Evolutionary conservation across 805 yeast genomes (phyloP), one percentile per base, ranked within the genome.

Genomic region (Yarrowia bubula): DNA sequence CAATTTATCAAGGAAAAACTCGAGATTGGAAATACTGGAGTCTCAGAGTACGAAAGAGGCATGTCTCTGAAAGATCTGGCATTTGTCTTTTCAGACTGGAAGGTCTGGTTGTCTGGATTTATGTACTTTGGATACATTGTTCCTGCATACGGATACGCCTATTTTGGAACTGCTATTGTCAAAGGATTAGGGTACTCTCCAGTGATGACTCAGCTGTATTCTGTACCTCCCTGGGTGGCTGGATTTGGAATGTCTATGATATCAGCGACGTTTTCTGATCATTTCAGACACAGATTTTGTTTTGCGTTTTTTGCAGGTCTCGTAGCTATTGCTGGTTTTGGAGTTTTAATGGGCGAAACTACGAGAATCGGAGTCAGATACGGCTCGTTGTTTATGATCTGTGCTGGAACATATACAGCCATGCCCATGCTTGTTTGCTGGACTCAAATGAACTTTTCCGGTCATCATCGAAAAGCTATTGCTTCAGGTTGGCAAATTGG

Each of bases 141-240:
- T 67, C 90, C 91, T n/a, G 81, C 90, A n/a, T 87, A 87, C 70
- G 88, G 90, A 44, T 87, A 86, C 70, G 91, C 92, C 11, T 87
- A 83, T 73, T 87, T 87, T 73, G 86, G 91, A 15, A 85, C 90
- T 48, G 79, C 87, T 31, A 87, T 87, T 71, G 85, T 87, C 71
- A 77, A 77, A 60, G 75, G 81, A 43, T 77, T 87, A 77, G 87
- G 88, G 14, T 81, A 86, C 78, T 81, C 90, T 2, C 86, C 90
- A 2, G 87, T 85, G 70, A 79, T 82, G 65, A 93, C 96, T 11
- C 91, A 90, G 75, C 83, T 87, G 65, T 87, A 86, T 76, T 88
- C 96, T 0, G 89, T 91, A 58, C 91, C 90, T 70, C 96, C 96
- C 17, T 90, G 96, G 92, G 79, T 89, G 44, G 77, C 81, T 38